Conservation (phyloP, 768 basidiomycete genomes). For the Suillus spraguei region DNA sequence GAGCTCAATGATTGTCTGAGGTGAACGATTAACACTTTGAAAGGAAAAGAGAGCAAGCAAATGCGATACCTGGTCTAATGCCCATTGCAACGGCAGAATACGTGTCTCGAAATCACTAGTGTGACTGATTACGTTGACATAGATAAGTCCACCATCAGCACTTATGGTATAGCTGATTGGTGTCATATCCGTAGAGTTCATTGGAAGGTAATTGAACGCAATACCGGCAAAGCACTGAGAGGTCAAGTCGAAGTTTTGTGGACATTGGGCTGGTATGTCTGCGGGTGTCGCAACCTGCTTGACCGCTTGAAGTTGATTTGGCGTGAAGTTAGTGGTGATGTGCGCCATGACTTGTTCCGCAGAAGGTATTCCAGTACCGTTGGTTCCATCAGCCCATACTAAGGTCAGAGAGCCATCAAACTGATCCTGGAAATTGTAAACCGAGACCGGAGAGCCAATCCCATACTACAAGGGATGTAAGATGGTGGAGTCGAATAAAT, state of each 20-base stretch:
- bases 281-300: slow-evolving; percentile 46
- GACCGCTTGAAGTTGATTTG: slow-evolving; percentile 49
- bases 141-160: slow-evolving; percentile 63
- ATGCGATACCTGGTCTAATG: slow-evolving; percentile 57
- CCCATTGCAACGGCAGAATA: slow-evolving; percentile 76
- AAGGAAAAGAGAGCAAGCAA: not conserved
- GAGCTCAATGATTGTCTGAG: slow-evolving; percentile 71
- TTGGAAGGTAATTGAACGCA: slow-evolving; percentile 60
- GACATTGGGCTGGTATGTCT: slow-evolving; percentile 61
- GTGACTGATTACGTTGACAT: slow-evolving; percentile 67
- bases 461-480: slow-evolving; percentile 49
- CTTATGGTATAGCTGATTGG: slow-evolving; percentile 70
- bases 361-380: slow-evolving; percentile 54
- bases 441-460: slow-evolving; percentile 56
- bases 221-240: slow-evolving; percentile 75
- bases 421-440: slow-evolving; percentile 46
- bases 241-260: slow-evolving; percentile 70
- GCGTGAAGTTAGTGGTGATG: slow-evolving; percentile 55
- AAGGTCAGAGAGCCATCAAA: slow-evolving; percentile 57
- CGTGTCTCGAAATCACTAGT: slow-evolving; percentile 68
- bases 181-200: slow-evolving; percentile 28
- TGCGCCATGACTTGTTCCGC: slow-evolving; percentile 61
- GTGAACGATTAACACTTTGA: not conserved
- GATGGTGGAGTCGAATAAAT: not conserved
- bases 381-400: slow-evolving; percentile 71